A percentile compares a stretch with the other conserved stretches of the same genome.
Evolutionary conservation across 1,284 basidiomycete species (phyloP).

Genomic region (Lignosus rhinocerotis): DNA sequence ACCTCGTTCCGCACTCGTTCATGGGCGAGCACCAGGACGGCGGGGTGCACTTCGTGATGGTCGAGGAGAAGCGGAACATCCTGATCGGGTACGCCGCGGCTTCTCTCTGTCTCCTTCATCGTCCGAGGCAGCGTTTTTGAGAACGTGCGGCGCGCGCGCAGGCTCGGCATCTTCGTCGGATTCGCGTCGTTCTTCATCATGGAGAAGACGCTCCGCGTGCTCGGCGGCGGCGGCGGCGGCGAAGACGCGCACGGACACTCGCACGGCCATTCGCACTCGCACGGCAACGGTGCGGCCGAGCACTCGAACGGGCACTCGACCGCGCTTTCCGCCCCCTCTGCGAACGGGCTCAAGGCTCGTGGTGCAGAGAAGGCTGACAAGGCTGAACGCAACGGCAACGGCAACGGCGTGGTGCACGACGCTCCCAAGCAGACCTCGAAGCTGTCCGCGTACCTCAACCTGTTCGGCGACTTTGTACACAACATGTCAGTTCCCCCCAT

Average conservation of each 20-base stretch:
- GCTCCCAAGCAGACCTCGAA: constrained; percentile 61
- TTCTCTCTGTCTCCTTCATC: not conserved
- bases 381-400: constrained; percentile 23
- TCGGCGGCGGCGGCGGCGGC: constrained; percentile 66
- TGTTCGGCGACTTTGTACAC: constrained; percentile 89
- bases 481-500: constrained; percentile 71
- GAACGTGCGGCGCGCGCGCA: constrained; percentile 28
- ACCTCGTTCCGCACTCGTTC: constrained; percentile 87
- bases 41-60: constrained; percentile 72
- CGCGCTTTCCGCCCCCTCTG: constrained; percentile 34
- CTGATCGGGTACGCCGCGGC: constrained; percentile 65
- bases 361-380: constrained; percentile 26
- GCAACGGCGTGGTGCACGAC: constrained; percentile 30
- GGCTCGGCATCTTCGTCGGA: constrained; percentile 79
- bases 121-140: not conserved
- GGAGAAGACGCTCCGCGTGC: constrained; percentile 85
- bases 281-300: constrained; percentile 29
- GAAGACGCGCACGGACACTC: constrained; percentile 50
- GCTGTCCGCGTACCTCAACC: constrained; percentile 85
- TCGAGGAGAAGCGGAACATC: constrained; percentile 89
- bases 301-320: constrained; percentile 32
- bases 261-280: constrained; percentile 59
- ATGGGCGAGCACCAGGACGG: constrained; percentile 80
- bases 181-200: constrained; percentile 89
- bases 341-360: constrained; percentile 36